These are phyloP conservation scores for Cydonia oblonga DNA, from an alignment of 331 rosid species.

Conservation along the genomic window DNA sequence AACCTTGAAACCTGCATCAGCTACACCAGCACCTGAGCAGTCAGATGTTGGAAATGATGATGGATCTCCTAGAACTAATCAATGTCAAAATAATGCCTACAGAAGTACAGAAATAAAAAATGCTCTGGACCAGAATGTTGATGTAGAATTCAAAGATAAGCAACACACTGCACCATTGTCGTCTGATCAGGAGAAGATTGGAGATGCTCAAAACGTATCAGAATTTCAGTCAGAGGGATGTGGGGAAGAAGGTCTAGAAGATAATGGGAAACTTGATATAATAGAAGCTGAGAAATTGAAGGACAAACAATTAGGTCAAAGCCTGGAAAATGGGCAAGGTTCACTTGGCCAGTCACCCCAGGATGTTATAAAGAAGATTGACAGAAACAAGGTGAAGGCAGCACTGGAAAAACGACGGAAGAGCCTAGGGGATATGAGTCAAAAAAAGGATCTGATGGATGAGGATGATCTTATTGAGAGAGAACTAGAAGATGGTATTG, in stretches of 20 bases:
- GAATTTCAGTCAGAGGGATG: constrained; percentile 32
- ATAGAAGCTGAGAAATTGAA: constrained; percentile 47
- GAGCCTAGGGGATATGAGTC: constrained; percentile 50
- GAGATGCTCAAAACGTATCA: constrained; percentile 29
- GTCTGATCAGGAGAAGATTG: constrained; percentile 26
- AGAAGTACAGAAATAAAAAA: constrained; percentile 45
- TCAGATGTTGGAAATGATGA: constrained; percentile 40
- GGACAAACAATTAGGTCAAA: constrained; percentile 43
- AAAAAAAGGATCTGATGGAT: constrained; percentile 64
- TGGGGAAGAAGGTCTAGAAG: constrained; percentile 44
- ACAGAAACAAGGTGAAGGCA: constrained; percentile 80
- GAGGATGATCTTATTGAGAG: constrained; percentile 94
- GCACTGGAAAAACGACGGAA: constrained; percentile 87
- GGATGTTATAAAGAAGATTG: constrained; percentile 66
- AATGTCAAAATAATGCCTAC: constrained; percentile 41
- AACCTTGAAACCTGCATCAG: constrained; percentile 41
- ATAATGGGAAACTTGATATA: constrained; percentile 38
- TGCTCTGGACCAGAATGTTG: constrained; percentile 33
- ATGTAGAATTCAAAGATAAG: constrained; percentile 41
- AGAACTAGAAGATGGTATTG: constrained; percentile 91
- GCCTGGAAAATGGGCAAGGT: constrained; percentile 43
- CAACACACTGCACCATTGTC: constrained; percentile 11
- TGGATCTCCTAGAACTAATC: constrained; percentile 32
- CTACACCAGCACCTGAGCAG: constrained; percentile 38
- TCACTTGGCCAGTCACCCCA: constrained; percentile 49